Base-by-base conservation (phyloP, 352 stramenopile genomes). In the Blastocystis hominis region DNA sequence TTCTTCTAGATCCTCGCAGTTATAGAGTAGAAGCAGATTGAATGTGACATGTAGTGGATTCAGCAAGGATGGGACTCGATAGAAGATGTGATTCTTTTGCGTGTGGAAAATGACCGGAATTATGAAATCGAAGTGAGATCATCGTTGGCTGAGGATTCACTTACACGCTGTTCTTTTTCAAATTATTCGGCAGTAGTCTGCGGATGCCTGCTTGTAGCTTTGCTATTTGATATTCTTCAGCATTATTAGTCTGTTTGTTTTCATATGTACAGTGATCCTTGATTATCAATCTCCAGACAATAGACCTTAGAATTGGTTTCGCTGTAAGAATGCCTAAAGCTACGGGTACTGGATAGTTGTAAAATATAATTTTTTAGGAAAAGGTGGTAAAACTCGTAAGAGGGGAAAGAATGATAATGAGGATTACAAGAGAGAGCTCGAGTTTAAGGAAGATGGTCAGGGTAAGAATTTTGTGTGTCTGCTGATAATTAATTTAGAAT, bases 381-480 rank as follows among this genome's bases (percentile, higher is more conserved):
- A 98, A 90, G 95, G 95, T 90, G 95, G 95, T 91, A 98, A 98
- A 92, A 98, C 98, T 91, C 93, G 95, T 77, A 94, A 95, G 88
- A 93, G 95, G 91, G 96, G 96, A 91, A 99, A 99, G 92, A 97
- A 97, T 90, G 95, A 98, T 89, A 95, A 95, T 89, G 96, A 98
- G 91, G 96, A 98, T 91, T 97, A 97, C 90, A 98, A 98, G 92
- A 94, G 96, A 89, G 96, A 99, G 91, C 93, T 99, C 54, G 95
- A 98, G 92, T 98, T 98, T 92, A 99, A 99, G 91, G 96, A 99
- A 90, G 95, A 98, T 75, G 96, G 96, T 47, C 96, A 99, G 91
- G 94, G 93, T 96, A 89, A 86, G 91, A 91, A n/a, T 30, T 30
- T 3, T 66, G 24, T 42, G 38, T 66, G 84, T 13, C 20, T 24